Percentiles rank a stretch among this genome's conserved stretches.
Conservation (phyloP, 2,329 filamentous ascomycete genomes). For the Hypoxylon sp. region DNA sequence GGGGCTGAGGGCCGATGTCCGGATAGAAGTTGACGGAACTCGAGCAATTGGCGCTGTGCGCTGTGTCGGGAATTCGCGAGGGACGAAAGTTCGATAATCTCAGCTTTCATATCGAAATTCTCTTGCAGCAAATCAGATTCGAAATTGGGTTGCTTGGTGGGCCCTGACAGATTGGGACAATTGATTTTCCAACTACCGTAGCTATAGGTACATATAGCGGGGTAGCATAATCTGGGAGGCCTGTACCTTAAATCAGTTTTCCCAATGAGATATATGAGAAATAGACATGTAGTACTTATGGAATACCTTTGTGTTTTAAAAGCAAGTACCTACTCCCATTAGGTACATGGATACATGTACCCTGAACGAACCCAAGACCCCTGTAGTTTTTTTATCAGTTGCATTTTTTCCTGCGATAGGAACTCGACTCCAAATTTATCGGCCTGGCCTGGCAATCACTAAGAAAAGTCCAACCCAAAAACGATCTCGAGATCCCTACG, state of each 20-base stretch:
- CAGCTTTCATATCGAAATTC: constrained; percentile 3
- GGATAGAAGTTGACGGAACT: constrained; percentile 10
- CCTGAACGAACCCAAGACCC: constrained; percentile 8
- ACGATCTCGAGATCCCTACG: constrained; percentile 23
- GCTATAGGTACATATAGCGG: background rate
- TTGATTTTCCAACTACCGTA: constrained; percentile 38
- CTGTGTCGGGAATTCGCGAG: constrained; percentile 26
- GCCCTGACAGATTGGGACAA: constrained; percentile 31
- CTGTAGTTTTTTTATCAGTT: constrained; percentile 32
- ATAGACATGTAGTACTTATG: background rate
- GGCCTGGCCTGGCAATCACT: constrained; percentile 17
- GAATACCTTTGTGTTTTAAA: background rate
- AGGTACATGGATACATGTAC: too few species aligned
- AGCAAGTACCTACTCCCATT: background rate
- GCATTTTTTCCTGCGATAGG: constrained; percentile 34
- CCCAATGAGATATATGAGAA: background rate
- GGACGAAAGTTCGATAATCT: constrained; percentile 12
- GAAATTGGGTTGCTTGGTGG: constrained; percentile 22
- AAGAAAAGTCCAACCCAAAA: constrained; percentile 30
- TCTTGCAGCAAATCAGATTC: constrained; percentile 30
- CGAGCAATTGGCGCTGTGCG: constrained; percentile 27
- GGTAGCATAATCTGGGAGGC: background rate
- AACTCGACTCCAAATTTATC: constrained; percentile 12
- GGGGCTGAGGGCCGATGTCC: background rate
- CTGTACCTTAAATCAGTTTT: background rate